These are phyloP conservation scores for Cokeromyces recurvatus DNA, from an alignment of 371 early-diverging fungal species.

Conservation along the genomic window DNA sequence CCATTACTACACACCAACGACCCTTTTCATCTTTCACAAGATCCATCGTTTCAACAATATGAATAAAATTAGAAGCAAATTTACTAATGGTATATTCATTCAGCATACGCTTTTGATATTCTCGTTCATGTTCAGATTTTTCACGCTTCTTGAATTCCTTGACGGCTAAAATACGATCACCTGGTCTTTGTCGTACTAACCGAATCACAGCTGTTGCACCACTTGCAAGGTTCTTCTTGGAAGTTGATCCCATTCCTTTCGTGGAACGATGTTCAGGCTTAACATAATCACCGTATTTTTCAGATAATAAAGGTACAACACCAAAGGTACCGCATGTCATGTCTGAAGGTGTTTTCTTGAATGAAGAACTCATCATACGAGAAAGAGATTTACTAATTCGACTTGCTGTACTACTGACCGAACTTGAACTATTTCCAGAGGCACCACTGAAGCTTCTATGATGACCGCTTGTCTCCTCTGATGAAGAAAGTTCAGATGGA, in stretches of 20 bases:
- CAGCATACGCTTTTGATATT: constrained; percentile 65
- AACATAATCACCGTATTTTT: constrained; percentile 38
- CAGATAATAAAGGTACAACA: constrained; percentile 19
- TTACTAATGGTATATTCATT: constrained; percentile 74
- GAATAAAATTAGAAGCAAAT: constrained; percentile 53
- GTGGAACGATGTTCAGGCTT: constrained; percentile 23
- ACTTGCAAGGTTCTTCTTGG: constrained; percentile 38
- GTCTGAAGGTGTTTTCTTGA: too few species aligned
- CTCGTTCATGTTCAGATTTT: constrained; percentile 54
- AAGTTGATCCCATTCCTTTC: constrained; percentile 28
- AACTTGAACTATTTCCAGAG: constrained; percentile 16
- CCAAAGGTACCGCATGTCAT: too few species aligned
- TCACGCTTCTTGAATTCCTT: constrained; percentile 64
- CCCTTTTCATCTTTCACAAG: constrained; percentile 59
- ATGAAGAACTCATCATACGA: constrained; percentile 10
- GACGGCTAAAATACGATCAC: constrained; percentile 32
- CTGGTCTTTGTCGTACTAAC: constrained; percentile 22
- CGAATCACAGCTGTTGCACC: constrained; percentile 47
- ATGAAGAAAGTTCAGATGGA: not conserved
- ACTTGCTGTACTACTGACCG: constrained; percentile 17
- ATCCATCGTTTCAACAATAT: constrained; percentile 72
- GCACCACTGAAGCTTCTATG: constrained; percentile 5
- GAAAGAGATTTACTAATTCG: constrained; percentile 17
- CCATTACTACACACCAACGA: constrained; percentile 67
- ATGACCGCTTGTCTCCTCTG: not conserved